These are phyloP conservation scores for Homolaphlyctis polyrhiza DNA, from an alignment of 371 early-diverging fungal genomes.

Conservation along the genomic window DNA sequence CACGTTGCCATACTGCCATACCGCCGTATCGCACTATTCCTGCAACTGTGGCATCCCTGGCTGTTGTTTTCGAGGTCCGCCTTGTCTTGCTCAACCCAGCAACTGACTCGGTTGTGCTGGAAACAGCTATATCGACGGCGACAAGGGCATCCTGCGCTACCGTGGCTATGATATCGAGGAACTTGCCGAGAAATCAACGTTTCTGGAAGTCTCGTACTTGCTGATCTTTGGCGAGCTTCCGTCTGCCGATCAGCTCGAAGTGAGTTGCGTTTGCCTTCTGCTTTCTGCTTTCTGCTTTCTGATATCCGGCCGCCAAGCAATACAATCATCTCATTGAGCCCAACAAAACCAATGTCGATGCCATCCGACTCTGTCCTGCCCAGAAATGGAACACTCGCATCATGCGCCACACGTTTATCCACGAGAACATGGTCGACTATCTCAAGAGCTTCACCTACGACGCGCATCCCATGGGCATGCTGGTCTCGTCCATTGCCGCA, in stretches of 20 bases:
- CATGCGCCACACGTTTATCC: constrained; percentile 56
- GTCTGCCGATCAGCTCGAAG: constrained; percentile 26
- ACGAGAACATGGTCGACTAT: constrained; percentile 44
- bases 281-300: neutral
- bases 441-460: constrained; percentile 45
- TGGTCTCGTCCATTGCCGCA: constrained; percentile 42
- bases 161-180: constrained; percentile 46
- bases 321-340: neutral
- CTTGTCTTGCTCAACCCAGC: neutral
- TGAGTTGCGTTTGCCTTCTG: constrained; percentile 2
- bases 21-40: too few species aligned
- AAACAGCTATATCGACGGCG: constrained; percentile 60
- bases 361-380: too few species aligned
- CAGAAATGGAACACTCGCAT: constrained; percentile 33
- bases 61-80: too few species aligned
- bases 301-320: neutral
- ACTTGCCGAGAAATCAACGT: constrained; percentile 33
- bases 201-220: constrained; percentile 39
- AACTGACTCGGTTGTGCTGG: neutral
- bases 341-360: too few species aligned
- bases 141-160: constrained; percentile 46
- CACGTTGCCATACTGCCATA: too few species aligned
- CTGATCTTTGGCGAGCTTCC: constrained; percentile 41
- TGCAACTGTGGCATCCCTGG: too few species aligned
- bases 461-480: constrained; percentile 66